Evolutionary conservation across 495 filamentous ascomycete genomes (phyloP), one percentile per base, ranked within the genome.

Genomic region (Penicillium manginii): DNA sequence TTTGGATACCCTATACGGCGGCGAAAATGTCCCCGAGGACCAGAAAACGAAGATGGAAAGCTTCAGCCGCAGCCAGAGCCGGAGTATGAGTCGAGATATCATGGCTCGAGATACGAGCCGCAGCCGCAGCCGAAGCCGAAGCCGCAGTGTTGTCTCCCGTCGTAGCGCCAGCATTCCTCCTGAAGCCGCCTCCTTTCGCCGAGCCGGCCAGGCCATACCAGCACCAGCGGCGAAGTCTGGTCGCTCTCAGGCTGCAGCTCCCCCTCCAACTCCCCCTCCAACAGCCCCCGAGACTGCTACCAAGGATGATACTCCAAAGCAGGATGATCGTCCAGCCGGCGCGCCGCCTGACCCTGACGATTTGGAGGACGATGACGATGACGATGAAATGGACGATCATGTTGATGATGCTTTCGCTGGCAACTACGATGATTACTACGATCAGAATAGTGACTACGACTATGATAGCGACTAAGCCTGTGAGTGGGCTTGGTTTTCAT

Each of bases 1-100:
- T 12, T 81, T 91, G 31, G 81, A 86, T 53, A 69, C 68, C 0
- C 47, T 80, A 0, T 80, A 74, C 52, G 76, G 72, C 11, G 45
- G 50, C 11, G 29, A 50, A 4, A 33, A 11, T 10, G 45, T 35
- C 26, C 42, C 26, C 5, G 70, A 65, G 7, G 67, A 47, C 15
- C 19, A 64, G 31, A 71, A 70, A 23, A 40, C 73, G 8, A 74
- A 77, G 58, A 49, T 45, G 45, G 74, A 75, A 42, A 73, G 62
- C 49, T 22, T 66, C 42, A 70, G 68, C 48, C 70, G 76, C 23
- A 75, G 72, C 54, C 70, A 65, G 37, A 78, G 73, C 45, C 71
- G 75, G 9, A 47, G 45, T 26, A 11, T 29, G 19, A 43, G 40
- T 17, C 40, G 40, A 3, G 40, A 43, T 55, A 4, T 47, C 54